Evolutionary conservation across 768 basidiomycete genomes (phyloP), one percentile per base, ranked within the genome.

Genomic region (Tricholoma flavovirens): DNA sequence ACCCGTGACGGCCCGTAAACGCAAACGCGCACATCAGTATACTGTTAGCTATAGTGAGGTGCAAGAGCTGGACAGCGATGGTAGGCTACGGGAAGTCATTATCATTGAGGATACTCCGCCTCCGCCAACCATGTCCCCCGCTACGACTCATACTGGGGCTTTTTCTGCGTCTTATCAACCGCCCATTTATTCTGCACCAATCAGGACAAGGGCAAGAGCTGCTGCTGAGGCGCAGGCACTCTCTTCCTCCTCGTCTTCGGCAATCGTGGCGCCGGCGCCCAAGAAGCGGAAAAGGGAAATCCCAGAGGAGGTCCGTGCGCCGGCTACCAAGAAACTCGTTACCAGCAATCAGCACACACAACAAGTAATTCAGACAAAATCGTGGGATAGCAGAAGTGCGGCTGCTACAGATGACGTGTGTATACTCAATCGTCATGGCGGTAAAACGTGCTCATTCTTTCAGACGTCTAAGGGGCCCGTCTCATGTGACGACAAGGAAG

Each of bases 401-500:
- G 80, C 79, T 68, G 75, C 80, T 56, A 80, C 80, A 21, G 83
- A 87, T 61, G 88, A 90, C 62, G 88, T 90, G 67, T 56, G 84
- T 80, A 55, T 66, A 43, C 58, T 51, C 61, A 14, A 55, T 53
- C 53, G 61, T 63, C 54, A 32, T 42, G 14, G 43, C 11, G 33
- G 56, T 59, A 40, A 59, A 60, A 59, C 54, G 60, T 53, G 60
- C 62, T 61, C 22, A 53, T 56, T 60, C 62, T 64, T 64, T 59
- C 71, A 87, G 84, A 76, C 82, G 60, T 80, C 85, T 61, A 90
- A 87, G 67, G 82, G 76, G 15, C 73, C 82, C 59, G 77, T 83
- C 50, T 75, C 90, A 54, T 97, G 93, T 75, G 94, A 97, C 70
- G 97, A 99, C 77, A 90, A 96, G 73, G 97, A 99, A 68, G 97